Conservation (phyloP, 2,329 filamentous ascomycete species). For the Fusarium chaquense region DNA sequence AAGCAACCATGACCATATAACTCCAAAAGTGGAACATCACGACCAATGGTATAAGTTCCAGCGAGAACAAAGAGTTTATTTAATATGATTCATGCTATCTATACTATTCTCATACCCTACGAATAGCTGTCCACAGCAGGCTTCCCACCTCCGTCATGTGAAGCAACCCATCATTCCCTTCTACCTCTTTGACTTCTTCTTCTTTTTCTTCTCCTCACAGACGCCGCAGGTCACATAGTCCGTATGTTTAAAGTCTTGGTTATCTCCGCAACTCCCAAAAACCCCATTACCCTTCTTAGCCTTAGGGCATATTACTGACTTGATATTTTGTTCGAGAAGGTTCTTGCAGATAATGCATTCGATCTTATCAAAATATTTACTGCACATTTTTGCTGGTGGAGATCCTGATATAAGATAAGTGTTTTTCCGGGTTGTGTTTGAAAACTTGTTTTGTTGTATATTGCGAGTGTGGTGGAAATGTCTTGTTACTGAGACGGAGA, state of each 20-base stretch:
- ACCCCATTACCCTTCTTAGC: neutral
- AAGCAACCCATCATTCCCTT: neutral
- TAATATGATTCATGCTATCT: too few species aligned
- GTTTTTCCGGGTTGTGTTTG: rapidly evolving
- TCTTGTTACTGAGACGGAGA: neutral
- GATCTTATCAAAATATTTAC: too few species aligned
- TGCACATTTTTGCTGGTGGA: neutral
- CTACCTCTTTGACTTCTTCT: neutral
- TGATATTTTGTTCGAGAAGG: too few species aligned
- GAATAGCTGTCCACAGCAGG: neutral
- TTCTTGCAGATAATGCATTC: neutral
- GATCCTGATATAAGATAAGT: rapidly evolving
- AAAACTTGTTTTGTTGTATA: too few species aligned
- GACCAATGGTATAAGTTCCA: too few species aligned
- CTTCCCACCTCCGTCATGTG: neutral
- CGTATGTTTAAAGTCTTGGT: rapidly evolving
- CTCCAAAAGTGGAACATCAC: too few species aligned
- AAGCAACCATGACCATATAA: too few species aligned
- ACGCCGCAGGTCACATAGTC: rapidly evolving
- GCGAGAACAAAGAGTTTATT: too few species aligned
- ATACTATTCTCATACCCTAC: too few species aligned
- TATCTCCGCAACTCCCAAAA: neutral
- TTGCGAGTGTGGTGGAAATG: too few species aligned
- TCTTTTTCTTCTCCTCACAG: neutral
- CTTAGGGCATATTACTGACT: neutral